phyloP scores from a whole-genome alignment of 2,329 filamentous ascomycete genomes.

The Helotiales sp. region DNA sequence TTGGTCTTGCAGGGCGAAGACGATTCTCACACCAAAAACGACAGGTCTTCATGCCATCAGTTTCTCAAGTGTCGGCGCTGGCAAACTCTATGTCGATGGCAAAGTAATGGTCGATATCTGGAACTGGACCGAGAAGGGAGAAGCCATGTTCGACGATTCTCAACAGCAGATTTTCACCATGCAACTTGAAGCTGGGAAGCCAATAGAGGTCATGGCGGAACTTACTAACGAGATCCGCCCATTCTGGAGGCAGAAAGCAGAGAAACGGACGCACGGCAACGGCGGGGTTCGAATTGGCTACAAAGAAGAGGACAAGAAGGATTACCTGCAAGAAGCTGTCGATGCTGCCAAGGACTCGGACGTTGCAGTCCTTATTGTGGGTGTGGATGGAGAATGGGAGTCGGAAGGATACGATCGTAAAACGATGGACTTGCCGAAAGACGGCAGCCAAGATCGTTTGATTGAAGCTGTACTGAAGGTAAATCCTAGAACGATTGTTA shows the following conservation, averaged over 20 bases:
- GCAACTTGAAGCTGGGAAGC: conserved; percentile 57
- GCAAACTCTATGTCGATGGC: conserved; percentile 59
- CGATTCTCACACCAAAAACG: conserved; percentile 56
- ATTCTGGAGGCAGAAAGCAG: conserved; percentile 56
- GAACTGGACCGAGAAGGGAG: conserved; percentile 69
- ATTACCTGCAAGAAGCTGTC: conserved; percentile 65
- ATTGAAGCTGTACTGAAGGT: conserved; percentile 61
- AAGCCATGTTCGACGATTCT: conserved; percentile 71
- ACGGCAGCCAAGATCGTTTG: conserved; percentile 61
- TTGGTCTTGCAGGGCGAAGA: conserved; percentile 55
- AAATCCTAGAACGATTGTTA: conserved; percentile 66
- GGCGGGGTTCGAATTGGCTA: conserved; percentile 73
- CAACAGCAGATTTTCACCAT: conserved; percentile 63
- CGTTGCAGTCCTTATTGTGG: conserved; percentile 67
- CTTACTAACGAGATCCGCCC: conserved; percentile 68
- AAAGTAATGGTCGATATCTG: conserved; percentile 62
- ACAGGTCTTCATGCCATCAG: conserved; percentile 65
- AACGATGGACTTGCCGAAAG: conserved; percentile 58
- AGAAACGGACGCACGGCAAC: conserved; percentile 62
- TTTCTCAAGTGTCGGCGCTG: conserved; percentile 67
- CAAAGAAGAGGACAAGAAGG: conserved; percentile 60
- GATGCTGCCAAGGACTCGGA: conserved; percentile 61
- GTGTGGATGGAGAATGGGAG: conserved; percentile 73
- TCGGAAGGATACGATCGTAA: conserved; percentile 70
- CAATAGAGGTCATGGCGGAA: conserved; percentile 62